Percentiles rank a stretch among this genome's conserved stretches.
phyloP scores from a whole-genome alignment of 2,329 filamentous ascomycete genomes.

The Nemania serpens region DNA sequence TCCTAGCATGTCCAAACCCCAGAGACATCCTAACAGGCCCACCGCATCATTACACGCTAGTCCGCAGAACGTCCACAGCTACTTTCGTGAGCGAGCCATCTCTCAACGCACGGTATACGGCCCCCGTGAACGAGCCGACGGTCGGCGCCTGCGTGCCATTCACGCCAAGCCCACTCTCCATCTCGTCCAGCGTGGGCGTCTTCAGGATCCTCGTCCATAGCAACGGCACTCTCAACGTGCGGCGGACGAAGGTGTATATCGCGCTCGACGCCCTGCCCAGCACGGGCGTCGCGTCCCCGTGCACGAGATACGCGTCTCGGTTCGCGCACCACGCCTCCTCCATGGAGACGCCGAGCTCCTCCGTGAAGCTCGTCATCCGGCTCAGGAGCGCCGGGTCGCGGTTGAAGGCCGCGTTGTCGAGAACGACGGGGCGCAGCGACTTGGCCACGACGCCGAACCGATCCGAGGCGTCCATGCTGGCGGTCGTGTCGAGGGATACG shows the following conservation, averaged over 20 bases:
- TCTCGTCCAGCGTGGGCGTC: background rate
- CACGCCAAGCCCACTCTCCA: background rate
- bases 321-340: constrained; percentile 22
- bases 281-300: constrained; percentile 20
- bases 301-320: constrained; percentile 21
- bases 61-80: constrained; percentile 1
- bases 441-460: constrained; percentile 23
- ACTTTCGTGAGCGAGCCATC: constrained; percentile 22
- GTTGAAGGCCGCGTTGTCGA: constrained; percentile 11
- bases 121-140: constrained; percentile 23
- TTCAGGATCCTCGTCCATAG: constrained; percentile 2
- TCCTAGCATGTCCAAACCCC: too few relatives aligned
- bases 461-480: constrained; percentile 9
- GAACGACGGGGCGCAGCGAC: constrained; percentile 18
- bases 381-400: constrained; percentile 1
- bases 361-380: constrained; percentile 8
- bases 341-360: constrained; percentile 2
- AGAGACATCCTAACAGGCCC: too few relatives aligned
- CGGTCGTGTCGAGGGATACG: constrained; percentile 21
- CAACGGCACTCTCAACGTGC: constrained; percentile 20
- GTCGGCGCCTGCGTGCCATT: constrained; percentile 20
- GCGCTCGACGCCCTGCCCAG: constrained; percentile 22
- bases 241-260: constrained; percentile 25
- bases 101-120: constrained; percentile 20
- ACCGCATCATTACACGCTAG: too few relatives aligned